Evolutionary conservation across 306 rosid genomes (phyloP).

Genomic region (Acmispon strigosus): DNA sequence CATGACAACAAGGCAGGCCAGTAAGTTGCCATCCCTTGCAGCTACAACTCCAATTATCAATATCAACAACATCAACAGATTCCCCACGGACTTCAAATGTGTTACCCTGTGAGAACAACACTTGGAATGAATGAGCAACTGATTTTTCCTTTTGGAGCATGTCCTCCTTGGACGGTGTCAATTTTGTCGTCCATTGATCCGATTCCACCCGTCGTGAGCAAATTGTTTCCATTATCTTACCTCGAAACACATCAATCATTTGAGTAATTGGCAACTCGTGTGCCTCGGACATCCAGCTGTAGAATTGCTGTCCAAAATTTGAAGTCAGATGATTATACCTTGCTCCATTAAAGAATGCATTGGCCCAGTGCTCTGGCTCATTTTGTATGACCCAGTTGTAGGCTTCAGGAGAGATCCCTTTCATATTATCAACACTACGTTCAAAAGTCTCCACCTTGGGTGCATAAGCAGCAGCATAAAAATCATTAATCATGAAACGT

Average conservation of each 20-base stretch:
- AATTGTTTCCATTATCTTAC: constrained; percentile 83
- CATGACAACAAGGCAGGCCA: constrained; percentile 93
- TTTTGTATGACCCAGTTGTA: constrained; percentile 77
- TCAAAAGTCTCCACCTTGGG: constrained; percentile 64
- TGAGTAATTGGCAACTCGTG: constrained; percentile 93
- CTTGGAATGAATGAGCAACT: constrained; percentile 55
- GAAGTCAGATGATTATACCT: constrained; percentile 78
- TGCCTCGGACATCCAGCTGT: constrained; percentile 87
- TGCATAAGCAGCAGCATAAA: constrained; percentile 81
- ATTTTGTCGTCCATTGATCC: constrained; percentile 66
- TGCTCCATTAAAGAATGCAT: constrained; percentile 70
- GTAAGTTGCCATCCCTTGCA: constrained; percentile 86
- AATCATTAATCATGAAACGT: constrained; percentile 83
- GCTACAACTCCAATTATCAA: constrained; percentile 84
- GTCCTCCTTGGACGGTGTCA: constrained; percentile 83
- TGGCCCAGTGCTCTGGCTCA: constrained; percentile 90
- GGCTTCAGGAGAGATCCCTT: constrained; percentile 91
- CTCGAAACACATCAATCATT: constrained; percentile 79
- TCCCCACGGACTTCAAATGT: constrained; percentile 86
- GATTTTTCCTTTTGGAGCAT: constrained; percentile 55
- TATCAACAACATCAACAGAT: constrained; percentile 61
- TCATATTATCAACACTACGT: constrained; percentile 59
- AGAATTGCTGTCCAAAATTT: constrained; percentile 79
- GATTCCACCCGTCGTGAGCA: constrained; percentile 55
- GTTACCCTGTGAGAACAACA: constrained; percentile 47